These are phyloP conservation scores for Amaranthus tricolor DNA, from an alignment of 179 eudicot species.

Conservation along the genomic window DNA sequence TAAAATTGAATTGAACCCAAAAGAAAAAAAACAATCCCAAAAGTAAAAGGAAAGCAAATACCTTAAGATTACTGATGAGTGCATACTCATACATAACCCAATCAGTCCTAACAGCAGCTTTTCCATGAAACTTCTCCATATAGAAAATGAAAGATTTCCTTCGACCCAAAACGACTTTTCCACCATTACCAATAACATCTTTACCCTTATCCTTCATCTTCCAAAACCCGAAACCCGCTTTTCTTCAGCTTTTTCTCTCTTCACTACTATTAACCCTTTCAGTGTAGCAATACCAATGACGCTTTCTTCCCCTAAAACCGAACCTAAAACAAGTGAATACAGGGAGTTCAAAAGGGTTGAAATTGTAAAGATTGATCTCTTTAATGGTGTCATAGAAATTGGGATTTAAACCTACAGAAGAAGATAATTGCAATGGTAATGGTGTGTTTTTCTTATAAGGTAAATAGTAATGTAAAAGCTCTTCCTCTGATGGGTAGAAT, in stretches of 20 bases:
- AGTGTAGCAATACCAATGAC: constrained; percentile 56
- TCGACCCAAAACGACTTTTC: constrained; percentile 18
- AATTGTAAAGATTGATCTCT: constrained; percentile 38
- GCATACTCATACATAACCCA: constrained; percentile 57
- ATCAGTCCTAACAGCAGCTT: constrained; percentile 29
- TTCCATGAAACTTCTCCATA: constrained; percentile 13
- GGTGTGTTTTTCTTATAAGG: constrained; percentile 26
- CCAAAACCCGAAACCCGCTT: constrained; percentile 38
- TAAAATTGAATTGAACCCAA: not conserved
- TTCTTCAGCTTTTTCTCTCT: constrained; percentile 7
- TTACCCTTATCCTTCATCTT: constrained; percentile 34
- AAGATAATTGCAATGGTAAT: not conserved
- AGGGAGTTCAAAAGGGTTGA: constrained; percentile 44
- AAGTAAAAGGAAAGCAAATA: constrained; percentile 13
- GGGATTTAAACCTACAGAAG: constrained; percentile 11
- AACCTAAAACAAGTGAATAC: constrained; percentile 40
- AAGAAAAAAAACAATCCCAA: not conserved
- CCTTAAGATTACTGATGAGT: constrained; percentile 32
- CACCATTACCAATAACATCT: constrained; percentile 38
- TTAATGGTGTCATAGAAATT: constrained; percentile 25
- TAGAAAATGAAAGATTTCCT: not conserved
- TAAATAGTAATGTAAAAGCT: constrained; percentile 44
- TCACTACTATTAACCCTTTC: constrained; percentile 24
- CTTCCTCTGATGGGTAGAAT: constrained; percentile 54
- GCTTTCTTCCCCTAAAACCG: constrained; percentile 42